A percentile compares a stretch with the other conserved stretches of the same genome.
Conservation (phyloP, 345 rosid genomes). For the Populus simonii region DNA sequence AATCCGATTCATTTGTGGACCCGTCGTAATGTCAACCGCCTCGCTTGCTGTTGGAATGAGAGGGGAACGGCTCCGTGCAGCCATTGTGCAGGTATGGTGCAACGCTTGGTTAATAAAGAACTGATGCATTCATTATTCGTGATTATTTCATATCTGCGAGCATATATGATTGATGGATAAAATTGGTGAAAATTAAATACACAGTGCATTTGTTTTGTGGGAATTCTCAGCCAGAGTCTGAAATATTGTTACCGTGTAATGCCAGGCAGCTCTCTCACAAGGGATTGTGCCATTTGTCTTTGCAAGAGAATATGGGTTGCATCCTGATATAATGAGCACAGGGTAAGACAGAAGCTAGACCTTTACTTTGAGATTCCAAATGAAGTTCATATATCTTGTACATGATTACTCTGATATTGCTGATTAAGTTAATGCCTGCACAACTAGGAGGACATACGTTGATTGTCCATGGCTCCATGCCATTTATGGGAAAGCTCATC, state of each 20-base stretch:
- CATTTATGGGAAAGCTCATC: no score
- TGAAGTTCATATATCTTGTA: not conserved
- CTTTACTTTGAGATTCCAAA: not conserved
- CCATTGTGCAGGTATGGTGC: constrained; percentile 61
- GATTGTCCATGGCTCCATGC: not conserved
- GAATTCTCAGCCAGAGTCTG: not conserved
- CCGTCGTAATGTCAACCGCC: constrained; percentile 51
- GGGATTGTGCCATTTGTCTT: constrained; percentile 79
- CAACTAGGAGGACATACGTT: not conserved
- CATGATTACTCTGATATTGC: not conserved
- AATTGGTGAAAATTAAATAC: no score
- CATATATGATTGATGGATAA: not conserved
- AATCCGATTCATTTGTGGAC: constrained; percentile 62
- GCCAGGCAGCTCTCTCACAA: constrained; percentile 80
- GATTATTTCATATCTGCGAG: not conserved
- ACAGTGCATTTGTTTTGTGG: not conserved
- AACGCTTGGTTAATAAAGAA: not conserved
- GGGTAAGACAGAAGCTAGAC: constrained; percentile 41
- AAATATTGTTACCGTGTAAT: not conserved
- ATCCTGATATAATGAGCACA: constrained; percentile 71
- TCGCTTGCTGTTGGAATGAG: constrained; percentile 50
- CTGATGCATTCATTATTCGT: not conserved
- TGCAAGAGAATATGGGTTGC: constrained; percentile 70
- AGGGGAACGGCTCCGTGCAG: constrained; percentile 55
- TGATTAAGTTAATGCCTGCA: not conserved